Evolutionary conservation across 164 flowering plant genomes (phyloP).

Genomic region (Macadamia tetraphylla): DNA sequence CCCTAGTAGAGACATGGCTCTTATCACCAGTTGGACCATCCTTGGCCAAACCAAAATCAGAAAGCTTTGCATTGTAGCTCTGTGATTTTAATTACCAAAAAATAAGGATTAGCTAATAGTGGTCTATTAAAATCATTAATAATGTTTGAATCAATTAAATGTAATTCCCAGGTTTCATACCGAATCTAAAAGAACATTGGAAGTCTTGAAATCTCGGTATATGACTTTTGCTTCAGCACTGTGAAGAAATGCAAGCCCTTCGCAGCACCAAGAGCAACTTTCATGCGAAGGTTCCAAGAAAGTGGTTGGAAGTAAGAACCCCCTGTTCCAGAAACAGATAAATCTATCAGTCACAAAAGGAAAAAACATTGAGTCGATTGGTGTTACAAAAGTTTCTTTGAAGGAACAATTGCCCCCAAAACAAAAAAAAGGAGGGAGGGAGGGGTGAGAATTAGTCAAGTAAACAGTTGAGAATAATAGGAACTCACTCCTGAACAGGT

Average conservation of each 20-base stretch:
- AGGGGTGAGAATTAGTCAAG: not conserved
- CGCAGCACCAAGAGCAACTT: constrained; percentile 77
- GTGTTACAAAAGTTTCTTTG: not conserved
- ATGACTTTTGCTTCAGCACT: constrained; percentile 68
- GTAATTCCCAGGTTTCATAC: constrained; percentile 28
- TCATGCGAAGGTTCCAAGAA: constrained; percentile 73
- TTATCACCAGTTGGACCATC: constrained; percentile 76
- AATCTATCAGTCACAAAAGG: constrained; percentile 5
- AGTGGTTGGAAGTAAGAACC: constrained; percentile 71
- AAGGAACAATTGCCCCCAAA: not conserved
- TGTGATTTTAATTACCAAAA: constrained; percentile 21
- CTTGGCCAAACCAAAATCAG: constrained; percentile 90
- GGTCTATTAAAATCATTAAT: not conserved
- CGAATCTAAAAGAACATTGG: constrained; percentile 69
- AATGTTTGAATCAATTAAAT: not conserved
- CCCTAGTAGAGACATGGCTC: constrained; percentile 82
- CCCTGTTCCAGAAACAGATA: constrained; percentile 36
- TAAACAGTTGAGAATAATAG: not conserved
- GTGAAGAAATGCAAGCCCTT: constrained; percentile 78
- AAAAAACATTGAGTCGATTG: not conserved
- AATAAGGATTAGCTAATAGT: not conserved
- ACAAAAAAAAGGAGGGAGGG: not conserved
- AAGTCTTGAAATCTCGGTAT: constrained; percentile 71
- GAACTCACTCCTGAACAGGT: constrained; percentile 71
- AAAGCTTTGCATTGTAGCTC: constrained; percentile 71